Evolutionary conservation across 179 eudicot genomes (phyloP), one percentile per base, ranked within the genome.

Genomic region (Corrigiola litoralis): DNA sequence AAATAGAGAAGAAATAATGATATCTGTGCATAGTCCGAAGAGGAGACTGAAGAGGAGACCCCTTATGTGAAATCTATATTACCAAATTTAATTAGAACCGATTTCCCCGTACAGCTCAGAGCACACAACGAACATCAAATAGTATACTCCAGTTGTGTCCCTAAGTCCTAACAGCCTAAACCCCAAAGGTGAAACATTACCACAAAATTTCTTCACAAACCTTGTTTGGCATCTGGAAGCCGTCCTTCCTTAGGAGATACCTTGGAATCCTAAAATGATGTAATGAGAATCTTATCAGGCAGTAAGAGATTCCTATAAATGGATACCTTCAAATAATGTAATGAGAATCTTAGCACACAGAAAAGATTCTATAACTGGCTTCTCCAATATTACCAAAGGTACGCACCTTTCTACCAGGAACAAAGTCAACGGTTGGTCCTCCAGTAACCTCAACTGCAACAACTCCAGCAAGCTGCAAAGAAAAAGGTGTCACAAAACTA

Each of bases 371-470:
- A n/a, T 25, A 16, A 42, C 6, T 34, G 20, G 31, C 58, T 66
- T 49, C 47, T 23, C 33, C 24, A 13, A 17, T 58, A 27, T 24
- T 21, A 23, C 54, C 52, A 58, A 6, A 63, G 50, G 20, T 18
- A 71, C 73, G 58, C 61, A 87, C 97, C 95, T 81, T 87, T 80
- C 98, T 80, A 52, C 98, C 98, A 66, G 95, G 94, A 79, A 83
- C 87, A 78, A 94, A 87, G 40, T 80, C 85, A 73, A 87, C 44
- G 6, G 86, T 86, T 6, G 97, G 99, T 41, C 97, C 97, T 68
- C 99, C 97, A 34, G 99, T 90, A 52, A 94, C 88, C 80, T 94
- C 99, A 64, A 94, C 96, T 46, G 99, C 97, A 75, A 94, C 97
- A 74, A 84, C 91, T 49, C 99, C 97, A 74, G 97, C 97, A 80